phyloP scores from a whole-genome alignment of 208 protist genomes.

The Tritrichomonas foetus region DNA sequence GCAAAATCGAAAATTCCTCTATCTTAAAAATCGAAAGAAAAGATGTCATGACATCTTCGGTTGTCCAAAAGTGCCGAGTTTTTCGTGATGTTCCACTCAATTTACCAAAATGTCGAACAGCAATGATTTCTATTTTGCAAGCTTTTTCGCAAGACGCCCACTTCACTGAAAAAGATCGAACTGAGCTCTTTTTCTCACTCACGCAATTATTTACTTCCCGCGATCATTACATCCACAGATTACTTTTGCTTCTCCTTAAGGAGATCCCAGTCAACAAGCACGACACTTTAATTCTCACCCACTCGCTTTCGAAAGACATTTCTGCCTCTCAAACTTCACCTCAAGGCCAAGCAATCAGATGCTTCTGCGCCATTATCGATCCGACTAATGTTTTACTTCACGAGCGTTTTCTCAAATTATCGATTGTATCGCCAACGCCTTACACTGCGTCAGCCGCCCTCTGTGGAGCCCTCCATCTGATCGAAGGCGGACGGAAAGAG shows the following conservation, averaged over 20 bases:
- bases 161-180: neutral
- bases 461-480: neutral
- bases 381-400: neutral
- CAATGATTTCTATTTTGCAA: constrained; percentile 6
- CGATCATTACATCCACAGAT: neutral
- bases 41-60: neutral
- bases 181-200: neutral
- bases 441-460: neutral
- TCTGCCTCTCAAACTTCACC: neutral
- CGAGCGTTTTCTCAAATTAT: neutral
- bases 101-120: neutral
- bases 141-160: neutral
- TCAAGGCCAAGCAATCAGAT: neutral
- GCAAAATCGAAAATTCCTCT: too few species aligned
- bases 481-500: neutral
- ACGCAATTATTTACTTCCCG: neutral
- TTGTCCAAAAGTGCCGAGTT: neutral
- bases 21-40: neutral
- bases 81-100: neutral
- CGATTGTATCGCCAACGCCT: neutral
- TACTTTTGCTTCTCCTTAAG: neutral
- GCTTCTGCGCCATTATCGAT: neutral
- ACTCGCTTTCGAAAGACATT: neutral
- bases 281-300: neutral
- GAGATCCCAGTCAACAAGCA: neutral